These are phyloP conservation scores for Phytopythium ostracodes DNA, from an alignment of 352 stramenopile species.

Conservation along the genomic window DNA sequence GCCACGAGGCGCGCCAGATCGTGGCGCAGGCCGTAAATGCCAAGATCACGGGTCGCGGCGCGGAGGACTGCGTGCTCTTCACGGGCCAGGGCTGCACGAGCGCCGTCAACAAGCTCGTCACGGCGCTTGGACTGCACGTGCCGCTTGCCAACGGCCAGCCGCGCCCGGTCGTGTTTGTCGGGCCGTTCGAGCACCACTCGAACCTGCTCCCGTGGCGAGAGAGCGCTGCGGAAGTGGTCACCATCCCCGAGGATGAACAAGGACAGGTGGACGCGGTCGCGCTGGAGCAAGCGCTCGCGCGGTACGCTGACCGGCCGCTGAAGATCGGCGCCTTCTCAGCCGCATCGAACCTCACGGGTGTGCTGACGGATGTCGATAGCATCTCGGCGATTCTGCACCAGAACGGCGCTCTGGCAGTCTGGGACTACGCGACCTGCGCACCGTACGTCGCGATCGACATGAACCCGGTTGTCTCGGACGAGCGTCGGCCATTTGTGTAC, in stretches of 20 bases:
- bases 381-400: slow-evolving; percentile 90
- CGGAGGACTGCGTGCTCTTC: slow-evolving; percentile 96
- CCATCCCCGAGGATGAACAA: slow-evolving; percentile 51
- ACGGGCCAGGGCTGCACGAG: slow-evolving; percentile 82
- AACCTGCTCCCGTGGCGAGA: slow-evolving; percentile 98
- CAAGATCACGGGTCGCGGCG: slow-evolving; percentile 84
- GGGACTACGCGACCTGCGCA: slow-evolving; percentile 95
- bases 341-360: slow-evolving; percentile 94
- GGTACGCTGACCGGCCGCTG: slow-evolving; percentile 48
- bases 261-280: slow-evolving; percentile 54
- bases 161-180: slow-evolving; percentile 85
- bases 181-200: slow-evolving; percentile 97
- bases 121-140: slow-evolving; percentile 50
- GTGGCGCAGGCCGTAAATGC: slow-evolving; percentile 90
- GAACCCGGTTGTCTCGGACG: slow-evolving; percentile 69
- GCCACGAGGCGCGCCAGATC: slow-evolving; percentile 93
- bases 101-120: slow-evolving; percentile 79
- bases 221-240: slow-evolving; percentile 77
- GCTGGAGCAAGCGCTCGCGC: slow-evolving; percentile 40
- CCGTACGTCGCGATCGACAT: slow-evolving; percentile 95
- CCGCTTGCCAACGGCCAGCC: slow-evolving; percentile 10
- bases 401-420: slow-evolving; percentile 91
- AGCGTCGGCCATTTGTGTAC: slow-evolving; percentile 15
- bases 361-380: slow-evolving; percentile 85
- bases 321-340: slow-evolving; percentile 91